These are phyloP conservation scores for Zygoascus ofunaensis DNA, from an alignment of 805 yeast species.

Conservation along the genomic window DNA sequence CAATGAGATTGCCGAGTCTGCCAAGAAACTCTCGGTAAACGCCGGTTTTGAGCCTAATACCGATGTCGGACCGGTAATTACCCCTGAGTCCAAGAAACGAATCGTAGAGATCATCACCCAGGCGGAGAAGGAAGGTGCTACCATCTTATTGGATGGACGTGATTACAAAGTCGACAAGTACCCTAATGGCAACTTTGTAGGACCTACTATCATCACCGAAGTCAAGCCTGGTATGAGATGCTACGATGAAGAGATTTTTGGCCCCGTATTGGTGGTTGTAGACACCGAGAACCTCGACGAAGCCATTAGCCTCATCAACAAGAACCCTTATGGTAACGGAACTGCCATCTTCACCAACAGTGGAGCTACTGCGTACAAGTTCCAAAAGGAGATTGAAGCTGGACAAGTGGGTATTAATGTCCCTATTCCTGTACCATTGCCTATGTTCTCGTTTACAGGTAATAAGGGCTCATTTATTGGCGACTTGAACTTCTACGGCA, in stretches of 20 bases:
- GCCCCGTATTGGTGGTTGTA: constrained; percentile 60
- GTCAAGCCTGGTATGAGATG: constrained; percentile 62
- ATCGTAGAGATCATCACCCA: constrained; percentile 49
- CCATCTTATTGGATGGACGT: constrained; percentile 56
- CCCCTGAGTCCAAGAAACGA: constrained; percentile 47
- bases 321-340: constrained; percentile 62
- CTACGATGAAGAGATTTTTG: constrained; percentile 67
- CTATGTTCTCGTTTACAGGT: constrained; percentile 75
- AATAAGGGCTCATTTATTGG: constrained; percentile 68
- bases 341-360: constrained; percentile 60
- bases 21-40: constrained; percentile 47
- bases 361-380: constrained; percentile 62
- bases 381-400: constrained; percentile 57
- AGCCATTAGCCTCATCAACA: constrained; percentile 55
- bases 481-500: constrained; percentile 71
- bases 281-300: constrained; percentile 59
- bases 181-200: constrained; percentile 60
- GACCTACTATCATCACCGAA: constrained; percentile 55
- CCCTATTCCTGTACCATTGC: constrained; percentile 74
- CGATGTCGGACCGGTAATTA: constrained; percentile 66
- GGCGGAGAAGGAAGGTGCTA: constrained; percentile 54
- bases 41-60: constrained; percentile 57
- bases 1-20: constrained; percentile 47
- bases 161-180: constrained; percentile 38
- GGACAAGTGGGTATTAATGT: constrained; percentile 75